Evolutionary conservation across 2,329 filamentous ascomycete species (phyloP).

Genomic region (Hymenoscyphus fraxineus): DNA sequence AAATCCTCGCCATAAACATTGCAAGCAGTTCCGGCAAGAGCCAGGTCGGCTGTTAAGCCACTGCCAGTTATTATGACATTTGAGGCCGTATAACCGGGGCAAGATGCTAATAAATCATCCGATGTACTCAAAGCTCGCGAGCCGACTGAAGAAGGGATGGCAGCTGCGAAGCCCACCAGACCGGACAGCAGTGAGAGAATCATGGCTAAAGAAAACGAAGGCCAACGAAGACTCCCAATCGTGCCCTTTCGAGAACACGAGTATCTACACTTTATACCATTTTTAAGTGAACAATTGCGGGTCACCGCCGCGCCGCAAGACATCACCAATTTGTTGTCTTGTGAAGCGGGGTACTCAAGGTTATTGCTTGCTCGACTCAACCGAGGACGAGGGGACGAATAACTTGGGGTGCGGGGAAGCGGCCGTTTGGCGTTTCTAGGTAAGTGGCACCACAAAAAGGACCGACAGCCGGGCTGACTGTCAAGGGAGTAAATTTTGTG

Average conservation of each 20-base stretch:
- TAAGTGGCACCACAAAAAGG: no score
- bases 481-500: no score
- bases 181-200: neutral
- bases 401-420: no score
- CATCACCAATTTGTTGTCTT: neutral
- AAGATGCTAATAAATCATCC: constrained; percentile 34
- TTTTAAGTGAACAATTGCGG: neutral
- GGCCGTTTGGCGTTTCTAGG: no score
- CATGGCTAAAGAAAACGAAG: neutral
- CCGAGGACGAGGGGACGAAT: no score
- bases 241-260: neutral
- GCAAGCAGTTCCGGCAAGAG: constrained; percentile 65
- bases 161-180: neutral
- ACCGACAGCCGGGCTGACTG: no score
- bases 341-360: neutral
- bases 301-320: neutral
- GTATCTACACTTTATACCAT: neutral
- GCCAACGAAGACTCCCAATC: neutral
- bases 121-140: neutral
- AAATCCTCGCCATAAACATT: constrained; percentile 76
- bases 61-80: constrained; percentile 51
- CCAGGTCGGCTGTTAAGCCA: constrained; percentile 65
- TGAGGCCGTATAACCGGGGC: constrained; percentile 64
- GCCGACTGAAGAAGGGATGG: neutral
- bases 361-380: neutral